These are phyloP conservation scores for Podospora tetraspora DNA, from an alignment of 495 filamentous ascomycete genomes.

Conservation along the genomic window DNA sequence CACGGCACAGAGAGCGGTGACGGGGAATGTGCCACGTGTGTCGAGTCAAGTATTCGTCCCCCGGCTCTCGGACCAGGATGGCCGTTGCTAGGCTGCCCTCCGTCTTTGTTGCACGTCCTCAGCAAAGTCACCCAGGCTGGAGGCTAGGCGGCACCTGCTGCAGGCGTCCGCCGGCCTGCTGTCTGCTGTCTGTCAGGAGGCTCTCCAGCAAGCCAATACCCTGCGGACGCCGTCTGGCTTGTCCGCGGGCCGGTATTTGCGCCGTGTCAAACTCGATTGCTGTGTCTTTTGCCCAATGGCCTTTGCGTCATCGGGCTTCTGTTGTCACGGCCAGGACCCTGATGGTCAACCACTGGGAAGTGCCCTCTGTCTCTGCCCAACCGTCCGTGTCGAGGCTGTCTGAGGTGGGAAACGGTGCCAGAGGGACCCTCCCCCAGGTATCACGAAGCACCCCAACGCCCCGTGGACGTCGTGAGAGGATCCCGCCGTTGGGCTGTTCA, in stretches of 20 bases:
- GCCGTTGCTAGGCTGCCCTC: constrained; percentile 30
- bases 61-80: constrained; percentile 23
- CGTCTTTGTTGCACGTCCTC: constrained; percentile 42
- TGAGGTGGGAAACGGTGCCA: background rate
- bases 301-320: constrained; percentile 39
- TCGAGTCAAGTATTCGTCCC: constrained; percentile 43
- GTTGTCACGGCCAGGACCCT: constrained; percentile 31
- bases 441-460: background rate
- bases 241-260: constrained; percentile 38
- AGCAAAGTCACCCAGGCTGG: constrained; percentile 31
- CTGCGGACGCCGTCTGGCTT: constrained; percentile 31
- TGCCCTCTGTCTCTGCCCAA: constrained; percentile 34
- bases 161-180: constrained; percentile 44
- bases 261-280: constrained; percentile 45
- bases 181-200: constrained; percentile 42
- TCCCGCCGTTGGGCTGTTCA: background rate
- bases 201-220: constrained; percentile 43
- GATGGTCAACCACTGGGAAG: constrained; percentile 37
- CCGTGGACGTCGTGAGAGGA: background rate
- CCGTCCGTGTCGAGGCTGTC: background rate
- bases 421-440: background rate
- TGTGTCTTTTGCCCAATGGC: constrained; percentile 35
- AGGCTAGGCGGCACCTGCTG: constrained; percentile 45
- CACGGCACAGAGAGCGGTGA: constrained; percentile 11
- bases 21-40: constrained; percentile 39